These are phyloP conservation scores for Xylaria polymorpha DNA, from an alignment of 2,329 filamentous ascomycete species.

Conservation along the genomic window DNA sequence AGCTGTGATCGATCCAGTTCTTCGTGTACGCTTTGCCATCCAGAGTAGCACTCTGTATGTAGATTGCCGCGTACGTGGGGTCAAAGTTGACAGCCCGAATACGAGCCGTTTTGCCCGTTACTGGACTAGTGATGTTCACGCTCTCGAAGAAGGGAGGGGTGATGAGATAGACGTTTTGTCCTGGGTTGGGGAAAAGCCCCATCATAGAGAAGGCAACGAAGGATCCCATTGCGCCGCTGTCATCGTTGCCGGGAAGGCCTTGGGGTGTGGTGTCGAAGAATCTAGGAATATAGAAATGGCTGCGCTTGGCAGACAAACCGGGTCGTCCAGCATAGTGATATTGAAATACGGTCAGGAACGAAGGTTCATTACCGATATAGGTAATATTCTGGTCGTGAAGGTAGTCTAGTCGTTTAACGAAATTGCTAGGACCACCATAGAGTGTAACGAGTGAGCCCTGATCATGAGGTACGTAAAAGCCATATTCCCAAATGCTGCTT, in stretches of 20 bases:
- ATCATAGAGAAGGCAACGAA: slow-evolving; percentile 76
- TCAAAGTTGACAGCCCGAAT: slow-evolving; percentile 73
- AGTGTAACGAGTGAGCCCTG: slow-evolving; percentile 65
- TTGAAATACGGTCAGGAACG: slow-evolving; percentile 64
- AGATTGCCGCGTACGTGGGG: slow-evolving; percentile 66
- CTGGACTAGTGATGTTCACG: slow-evolving; percentile 66
- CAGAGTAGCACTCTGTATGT: slow-evolving; percentile 73
- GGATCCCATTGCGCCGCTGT: slow-evolving; percentile 76
- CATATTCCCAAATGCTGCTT: slow-evolving; percentile 77
- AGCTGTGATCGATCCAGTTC: slow-evolving; percentile 76
- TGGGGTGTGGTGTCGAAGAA: slow-evolving; percentile 69
- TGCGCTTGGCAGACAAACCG: slow-evolving; percentile 62
- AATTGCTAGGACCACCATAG: slow-evolving; percentile 69
- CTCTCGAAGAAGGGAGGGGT: slow-evolving; percentile 74
- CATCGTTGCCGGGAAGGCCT: slow-evolving; percentile 77
- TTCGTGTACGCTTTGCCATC: slow-evolving; percentile 69
- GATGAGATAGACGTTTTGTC: slow-evolving; percentile 78
- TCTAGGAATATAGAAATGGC: slow-evolving; percentile 73
- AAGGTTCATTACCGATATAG: slow-evolving; percentile 72
- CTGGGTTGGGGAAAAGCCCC: slow-evolving; percentile 75
- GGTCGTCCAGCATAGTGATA: slow-evolving; percentile 77
- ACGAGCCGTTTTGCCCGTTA: slow-evolving; percentile 70
- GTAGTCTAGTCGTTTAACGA: slow-evolving; percentile 70
- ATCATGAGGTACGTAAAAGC: slow-evolving; percentile 70
- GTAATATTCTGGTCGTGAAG: slow-evolving; percentile 72